Conservation (phyloP, 306 rosid species). For the Parietaria judaica region DNA sequence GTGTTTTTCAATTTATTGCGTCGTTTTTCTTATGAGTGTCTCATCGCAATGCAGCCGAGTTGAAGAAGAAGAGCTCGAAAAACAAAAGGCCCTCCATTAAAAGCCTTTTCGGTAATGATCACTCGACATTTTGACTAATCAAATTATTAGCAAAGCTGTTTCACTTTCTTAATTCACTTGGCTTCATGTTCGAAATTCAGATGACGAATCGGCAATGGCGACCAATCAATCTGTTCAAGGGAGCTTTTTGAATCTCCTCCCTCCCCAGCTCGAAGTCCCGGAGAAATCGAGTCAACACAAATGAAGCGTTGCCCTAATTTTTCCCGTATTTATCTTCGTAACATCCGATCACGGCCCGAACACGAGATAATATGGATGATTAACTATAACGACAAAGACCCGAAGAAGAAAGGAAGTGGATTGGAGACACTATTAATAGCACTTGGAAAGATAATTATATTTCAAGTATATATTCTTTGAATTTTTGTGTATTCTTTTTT, state of each 20-base stretch:
- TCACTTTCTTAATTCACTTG: background rate
- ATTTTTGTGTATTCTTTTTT: constrained; percentile 39
- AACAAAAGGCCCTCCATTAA: constrained; percentile 86
- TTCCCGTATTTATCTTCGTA: constrained; percentile 16
- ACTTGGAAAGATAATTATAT: constrained; percentile 32
- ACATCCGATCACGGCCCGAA: constrained; percentile 28
- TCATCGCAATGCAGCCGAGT: constrained; percentile 55
- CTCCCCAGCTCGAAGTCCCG: constrained; percentile 66
- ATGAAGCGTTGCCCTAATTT: constrained; percentile 27
- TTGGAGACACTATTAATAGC: constrained; percentile 26
- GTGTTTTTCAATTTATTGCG: background rate
- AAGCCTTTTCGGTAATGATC: constrained; percentile 67
- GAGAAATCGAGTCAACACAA: constrained; percentile 46
- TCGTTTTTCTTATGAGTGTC: background rate
- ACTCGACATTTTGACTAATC: no score
- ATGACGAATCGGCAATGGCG: constrained; percentile 55
- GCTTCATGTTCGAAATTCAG: constrained; percentile 27
- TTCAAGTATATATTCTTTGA: constrained; percentile 44
- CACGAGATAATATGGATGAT: constrained; percentile 23
- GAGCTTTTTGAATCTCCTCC: constrained; percentile 71
- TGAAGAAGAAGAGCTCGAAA: constrained; percentile 90
- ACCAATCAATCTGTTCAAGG: constrained; percentile 61
- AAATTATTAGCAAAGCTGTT: no score
- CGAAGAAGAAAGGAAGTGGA: constrained; percentile 25
- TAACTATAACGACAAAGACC: constrained; percentile 35